A percentile compares a stretch with the other conserved stretches of the same genome.
phyloP scores from a whole-genome alignment of 164 flowering plant species.

The Tinospora cordifolia region DNA sequence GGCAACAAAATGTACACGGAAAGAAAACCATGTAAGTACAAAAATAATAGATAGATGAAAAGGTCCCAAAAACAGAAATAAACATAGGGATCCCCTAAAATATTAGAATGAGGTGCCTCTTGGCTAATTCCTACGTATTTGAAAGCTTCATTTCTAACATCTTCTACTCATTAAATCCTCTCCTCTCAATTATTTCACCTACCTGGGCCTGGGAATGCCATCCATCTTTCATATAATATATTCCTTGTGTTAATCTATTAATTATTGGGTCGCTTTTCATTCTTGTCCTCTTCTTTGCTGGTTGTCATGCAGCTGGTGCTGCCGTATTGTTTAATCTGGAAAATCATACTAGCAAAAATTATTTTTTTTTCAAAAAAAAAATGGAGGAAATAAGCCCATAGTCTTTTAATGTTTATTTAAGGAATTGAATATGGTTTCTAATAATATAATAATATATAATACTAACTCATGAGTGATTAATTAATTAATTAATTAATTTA shows the following conservation, averaged over 20 bases:
- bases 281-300: background rate
- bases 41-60: conserved; percentile 5
- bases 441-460: too few relatives aligned
- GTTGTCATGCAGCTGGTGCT: background rate
- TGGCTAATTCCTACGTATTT: background rate
- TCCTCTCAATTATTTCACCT: conserved; percentile 14
- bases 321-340: too few relatives aligned
- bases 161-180: conserved; percentile 6
- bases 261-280: background rate
- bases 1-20: background rate
- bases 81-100: background rate
- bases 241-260: background rate
- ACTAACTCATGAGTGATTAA: too few relatives aligned
- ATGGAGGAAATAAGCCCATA: too few relatives aligned
- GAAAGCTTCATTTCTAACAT: conserved; percentile 16
- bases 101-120: background rate
- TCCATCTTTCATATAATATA: background rate
- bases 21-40: background rate
- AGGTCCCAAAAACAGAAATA: conserved; percentile 1
- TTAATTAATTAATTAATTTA: too few relatives aligned
- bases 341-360: too few relatives aligned
- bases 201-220: background rate
- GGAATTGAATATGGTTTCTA: too few relatives aligned
- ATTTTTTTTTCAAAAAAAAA: background rate
- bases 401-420: too few relatives aligned